Percentiles rank a stretch among this genome's conserved stretches.
Conservation (phyloP, 2,329 filamentous ascomycete genomes). For the Alternaria novae-zelandiae region DNA sequence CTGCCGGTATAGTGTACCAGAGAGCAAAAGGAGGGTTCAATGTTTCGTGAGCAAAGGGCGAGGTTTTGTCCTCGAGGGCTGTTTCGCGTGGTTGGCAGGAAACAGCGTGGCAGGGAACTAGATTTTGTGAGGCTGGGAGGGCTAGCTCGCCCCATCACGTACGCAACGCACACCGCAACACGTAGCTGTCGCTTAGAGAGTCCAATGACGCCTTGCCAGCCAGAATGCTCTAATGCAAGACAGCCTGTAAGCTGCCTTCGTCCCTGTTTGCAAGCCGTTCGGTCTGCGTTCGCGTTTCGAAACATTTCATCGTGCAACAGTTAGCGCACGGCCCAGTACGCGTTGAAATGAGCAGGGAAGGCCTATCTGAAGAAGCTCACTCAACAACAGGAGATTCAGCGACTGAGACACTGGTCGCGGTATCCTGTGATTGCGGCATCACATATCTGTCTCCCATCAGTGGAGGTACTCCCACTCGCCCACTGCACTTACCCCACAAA, state of each 20-base stretch:
- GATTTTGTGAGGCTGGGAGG: constrained; percentile 26
- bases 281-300: constrained; percentile 1
- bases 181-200: constrained; percentile 21
- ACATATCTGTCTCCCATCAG: background rate
- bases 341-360: background rate
- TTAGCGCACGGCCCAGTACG: background rate
- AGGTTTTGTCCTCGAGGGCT: constrained; percentile 15
- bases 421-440: background rate
- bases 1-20: constrained; percentile 13
- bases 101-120: constrained; percentile 26
- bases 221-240: background rate
- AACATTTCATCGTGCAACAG: background rate
- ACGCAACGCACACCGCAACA: constrained; percentile 30
- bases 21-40: constrained; percentile 4
- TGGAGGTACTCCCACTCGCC: background rate
- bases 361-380: background rate
- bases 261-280: background rate
- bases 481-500: background rate
- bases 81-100: constrained; percentile 9
- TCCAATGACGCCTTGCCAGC: constrained; percentile 1
- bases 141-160: constrained; percentile 24
- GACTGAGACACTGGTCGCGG: background rate
- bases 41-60: constrained; percentile 20
- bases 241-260: constrained; percentile 1
- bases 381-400: background rate